These are phyloP conservation scores for Zygosaccharomyces kombuchaensis DNA, from an alignment of 805 yeast species.

Conservation along the genomic window DNA sequence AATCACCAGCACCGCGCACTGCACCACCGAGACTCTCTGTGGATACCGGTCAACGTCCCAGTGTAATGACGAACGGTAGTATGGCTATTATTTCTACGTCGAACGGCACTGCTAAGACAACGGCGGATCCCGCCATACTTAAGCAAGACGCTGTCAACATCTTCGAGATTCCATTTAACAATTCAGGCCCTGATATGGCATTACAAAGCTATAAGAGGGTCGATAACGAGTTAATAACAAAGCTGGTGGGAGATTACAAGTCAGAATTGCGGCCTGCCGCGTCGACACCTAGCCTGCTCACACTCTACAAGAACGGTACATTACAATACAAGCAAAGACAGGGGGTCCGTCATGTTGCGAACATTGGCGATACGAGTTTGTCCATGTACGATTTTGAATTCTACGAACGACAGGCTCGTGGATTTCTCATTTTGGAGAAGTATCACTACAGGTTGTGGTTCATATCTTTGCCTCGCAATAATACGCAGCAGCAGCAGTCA, in stretches of 20 bases:
- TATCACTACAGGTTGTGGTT: constrained; percentile 54
- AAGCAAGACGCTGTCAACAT: constrained; percentile 29
- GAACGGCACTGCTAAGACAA: not conserved
- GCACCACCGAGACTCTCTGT: constrained; percentile 3
- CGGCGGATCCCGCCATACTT: constrained; percentile 9
- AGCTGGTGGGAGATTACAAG: constrained; percentile 19
- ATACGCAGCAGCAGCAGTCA: constrained; percentile 15
- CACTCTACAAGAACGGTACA: constrained; percentile 21
- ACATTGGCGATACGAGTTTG: constrained; percentile 43
- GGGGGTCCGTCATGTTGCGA: constrained; percentile 18
- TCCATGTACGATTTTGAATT: constrained; percentile 82
- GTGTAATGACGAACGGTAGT: constrained; percentile 1
- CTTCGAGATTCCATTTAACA: constrained; percentile 26
- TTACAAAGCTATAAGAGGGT: constrained; percentile 22
- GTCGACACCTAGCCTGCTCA: constrained; percentile 15
- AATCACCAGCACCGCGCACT: not conserved
- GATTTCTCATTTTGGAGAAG: constrained; percentile 62
- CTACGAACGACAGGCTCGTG: constrained; percentile 52
- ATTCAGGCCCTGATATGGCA: constrained; percentile 27
- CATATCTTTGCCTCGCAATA: constrained; percentile 43
- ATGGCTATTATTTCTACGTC: not conserved
- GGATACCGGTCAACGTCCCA: constrained; percentile 4
- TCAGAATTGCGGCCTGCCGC: constrained; percentile 9
- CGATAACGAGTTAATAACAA: constrained; percentile 26
- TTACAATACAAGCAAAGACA: constrained; percentile 14